Percentiles rank a stretch among this genome's conserved stretches.
These are phyloP conservation scores for Monosporascus ibericus DNA, from an alignment of 2,329 filamentous ascomycete genomes.

Conservation along the genomic window DNA sequence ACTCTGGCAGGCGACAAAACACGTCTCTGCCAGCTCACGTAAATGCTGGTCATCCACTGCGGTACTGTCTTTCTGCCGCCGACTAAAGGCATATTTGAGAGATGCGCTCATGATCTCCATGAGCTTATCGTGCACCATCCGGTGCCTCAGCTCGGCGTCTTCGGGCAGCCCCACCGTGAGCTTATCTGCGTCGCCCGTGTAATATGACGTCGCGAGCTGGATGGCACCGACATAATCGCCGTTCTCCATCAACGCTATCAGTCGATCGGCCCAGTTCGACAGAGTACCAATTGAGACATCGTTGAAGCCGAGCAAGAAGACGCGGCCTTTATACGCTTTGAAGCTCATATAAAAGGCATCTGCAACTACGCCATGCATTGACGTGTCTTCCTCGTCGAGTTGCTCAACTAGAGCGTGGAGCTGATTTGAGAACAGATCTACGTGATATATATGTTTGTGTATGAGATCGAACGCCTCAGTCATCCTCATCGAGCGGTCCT, in stretches of 20 bases:
- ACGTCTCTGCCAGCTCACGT: slow-evolving; percentile 72
- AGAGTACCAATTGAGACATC: slow-evolving; percentile 85
- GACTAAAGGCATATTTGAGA: slow-evolving; percentile 78
- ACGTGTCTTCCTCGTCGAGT: slow-evolving; percentile 76
- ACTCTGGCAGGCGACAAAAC: slow-evolving; percentile 75
- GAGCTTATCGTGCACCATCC: slow-evolving; percentile 80
- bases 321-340: slow-evolving; percentile 84
- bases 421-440: slow-evolving; percentile 84
- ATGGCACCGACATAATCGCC: slow-evolving; percentile 96
- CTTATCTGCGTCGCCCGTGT: slow-evolving; percentile 85
- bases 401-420: slow-evolving; percentile 80
- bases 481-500: slow-evolving; percentile 82
- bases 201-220: slow-evolving; percentile 84
- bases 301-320: slow-evolving; percentile 91
- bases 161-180: slow-evolving; percentile 90
- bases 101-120: slow-evolving; percentile 92
- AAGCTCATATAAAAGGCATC: slow-evolving; percentile 99
- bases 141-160: slow-evolving; percentile 67
- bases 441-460: slow-evolving; percentile 86
- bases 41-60: slow-evolving; percentile 53
- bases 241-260: slow-evolving; percentile 90
- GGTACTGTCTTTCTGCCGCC: slow-evolving; percentile 46
- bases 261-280: slow-evolving; percentile 93
- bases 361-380: slow-evolving; percentile 92
- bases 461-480: slow-evolving; percentile 93